phyloP scores from a whole-genome alignment of 805 yeast species.

The Pichia occidentalis region DNA sequence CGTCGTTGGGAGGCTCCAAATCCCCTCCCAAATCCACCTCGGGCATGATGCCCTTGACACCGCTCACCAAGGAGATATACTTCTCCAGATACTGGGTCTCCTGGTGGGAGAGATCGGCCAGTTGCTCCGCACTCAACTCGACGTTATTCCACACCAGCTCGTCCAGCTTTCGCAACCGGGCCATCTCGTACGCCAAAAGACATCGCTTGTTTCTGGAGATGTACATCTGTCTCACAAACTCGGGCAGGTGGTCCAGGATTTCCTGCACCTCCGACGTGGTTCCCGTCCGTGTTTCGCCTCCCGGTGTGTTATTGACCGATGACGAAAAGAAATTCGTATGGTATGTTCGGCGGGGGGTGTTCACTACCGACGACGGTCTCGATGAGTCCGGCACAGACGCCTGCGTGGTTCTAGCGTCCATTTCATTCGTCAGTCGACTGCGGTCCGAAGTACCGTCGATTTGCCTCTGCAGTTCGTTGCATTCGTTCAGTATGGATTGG shows the following conservation, averaged over 20 bases:
- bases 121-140: constrained; percentile 37
- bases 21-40: constrained; percentile 86
- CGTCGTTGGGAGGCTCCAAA: constrained; percentile 84
- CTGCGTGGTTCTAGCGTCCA: too few relatives aligned
- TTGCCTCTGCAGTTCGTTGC: constrained; percentile 52
- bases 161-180: constrained; percentile 61
- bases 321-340: constrained; percentile 8
- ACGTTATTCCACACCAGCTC: constrained; percentile 66
- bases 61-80: constrained; percentile 65
- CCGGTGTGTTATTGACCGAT: constrained; percentile 6
- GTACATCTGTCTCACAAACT: constrained; percentile 64
- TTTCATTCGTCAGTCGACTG: constrained; percentile 17
- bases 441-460: constrained; percentile 31
- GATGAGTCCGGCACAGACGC: constrained; percentile 3
- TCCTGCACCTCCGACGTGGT: constrained; percentile 23
- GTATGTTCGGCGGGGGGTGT: constrained; percentile 6
- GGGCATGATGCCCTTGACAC: constrained; percentile 69
- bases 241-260: constrained; percentile 45
- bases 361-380: not conserved
- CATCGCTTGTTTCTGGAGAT: constrained; percentile 89
- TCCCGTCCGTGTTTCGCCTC: not conserved
- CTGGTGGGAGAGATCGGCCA: constrained; percentile 57
- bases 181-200: constrained; percentile 72
- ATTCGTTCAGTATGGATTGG: constrained; percentile 64
- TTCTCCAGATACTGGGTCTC: constrained; percentile 74